These are phyloP conservation scores for Cicer chorassanicum DNA, from an alignment of 306 rosid species.

Conservation along the genomic window DNA sequence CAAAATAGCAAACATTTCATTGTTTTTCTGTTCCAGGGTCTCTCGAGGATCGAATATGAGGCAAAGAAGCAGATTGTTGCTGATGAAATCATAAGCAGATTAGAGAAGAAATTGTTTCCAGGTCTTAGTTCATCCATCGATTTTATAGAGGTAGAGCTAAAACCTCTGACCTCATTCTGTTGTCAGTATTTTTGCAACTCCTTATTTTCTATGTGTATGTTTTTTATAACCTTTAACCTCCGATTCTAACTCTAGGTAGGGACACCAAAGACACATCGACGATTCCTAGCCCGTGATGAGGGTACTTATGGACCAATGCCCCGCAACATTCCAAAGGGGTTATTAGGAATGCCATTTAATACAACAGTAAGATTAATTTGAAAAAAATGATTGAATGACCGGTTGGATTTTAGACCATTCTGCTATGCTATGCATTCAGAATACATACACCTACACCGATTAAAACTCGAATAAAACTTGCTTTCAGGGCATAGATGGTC, in stretches of 20 bases:
- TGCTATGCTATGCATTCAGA: constrained; percentile 29
- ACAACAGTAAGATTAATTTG: constrained; percentile 70
- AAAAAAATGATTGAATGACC: constrained; percentile 2
- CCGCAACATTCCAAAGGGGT: constrained; percentile 76
- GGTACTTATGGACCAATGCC: constrained; percentile 99
- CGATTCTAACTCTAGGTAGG: constrained; percentile 67
- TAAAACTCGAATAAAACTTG: constrained; percentile 34
- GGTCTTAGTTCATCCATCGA: constrained; percentile 74
- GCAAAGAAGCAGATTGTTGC: constrained; percentile 88
- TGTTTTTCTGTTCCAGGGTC: constrained; percentile 61
- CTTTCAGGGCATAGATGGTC: constrained; percentile 81
- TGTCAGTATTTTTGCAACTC: too few relatives aligned
- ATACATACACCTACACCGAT: constrained; percentile 36
- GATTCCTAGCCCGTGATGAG: constrained; percentile 81
- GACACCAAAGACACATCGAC: constrained; percentile 91
- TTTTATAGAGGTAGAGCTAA: constrained; percentile 73
- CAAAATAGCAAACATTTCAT: constrained; percentile 23
- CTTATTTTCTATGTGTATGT: background rate
- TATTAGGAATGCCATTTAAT: constrained; percentile 97
- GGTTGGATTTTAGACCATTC: constrained; percentile 30
- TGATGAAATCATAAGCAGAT: constrained; percentile 73
- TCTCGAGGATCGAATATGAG: constrained; percentile 70
- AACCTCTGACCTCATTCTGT: constrained; percentile 25
- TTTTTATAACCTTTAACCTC: constrained; percentile 9
- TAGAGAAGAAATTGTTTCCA: constrained; percentile 85